phyloP scores from a whole-genome alignment of 371 early-diverging fungal species.

The Mucor racemosus region DNA sequence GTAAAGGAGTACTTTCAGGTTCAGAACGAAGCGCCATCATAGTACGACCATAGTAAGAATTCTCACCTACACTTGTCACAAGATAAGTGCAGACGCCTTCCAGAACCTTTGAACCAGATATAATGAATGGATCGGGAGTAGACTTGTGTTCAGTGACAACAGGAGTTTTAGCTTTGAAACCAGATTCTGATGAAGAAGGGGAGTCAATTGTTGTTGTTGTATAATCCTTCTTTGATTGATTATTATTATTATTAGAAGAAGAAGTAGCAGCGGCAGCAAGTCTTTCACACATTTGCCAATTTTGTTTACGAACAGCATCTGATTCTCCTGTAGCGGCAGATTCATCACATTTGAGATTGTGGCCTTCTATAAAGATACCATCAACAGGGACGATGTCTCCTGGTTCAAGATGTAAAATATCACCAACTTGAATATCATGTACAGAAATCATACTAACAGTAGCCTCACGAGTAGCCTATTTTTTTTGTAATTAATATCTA shows the following conservation, averaged over 20 bases:
- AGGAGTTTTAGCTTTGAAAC: slow-evolving; percentile 10
- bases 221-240: background rate
- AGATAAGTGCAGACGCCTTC: slow-evolving; percentile 83
- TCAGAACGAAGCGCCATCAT: slow-evolving; percentile 75
- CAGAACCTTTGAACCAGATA: slow-evolving; percentile 75
- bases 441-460: slow-evolving; percentile 80
- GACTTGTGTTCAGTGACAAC: slow-evolving; percentile 21
- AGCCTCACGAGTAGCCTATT: slow-evolving; percentile 77
- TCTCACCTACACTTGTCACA: slow-evolving; percentile 71
- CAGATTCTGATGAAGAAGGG: slow-evolving; percentile 17
- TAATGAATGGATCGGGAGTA: slow-evolving; percentile 70
- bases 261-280: background rate
- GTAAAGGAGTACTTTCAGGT: slow-evolving; percentile 74
- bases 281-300: slow-evolving; percentile 35
- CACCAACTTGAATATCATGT: slow-evolving; percentile 86
- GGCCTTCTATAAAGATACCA: slow-evolving; percentile 83
- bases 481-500: background rate
- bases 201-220: background rate
- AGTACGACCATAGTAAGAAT: slow-evolving; percentile 79
- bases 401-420: slow-evolving; percentile 88
- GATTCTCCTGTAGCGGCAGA: slow-evolving; percentile 93
- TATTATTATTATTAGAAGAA: too few relatives aligned
- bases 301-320: slow-evolving; percentile 70
- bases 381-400: slow-evolving; percentile 94
- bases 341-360: slow-evolving; percentile 89